Evolutionary conservation across 805 yeast genomes (phyloP), one percentile per base, ranked within the genome.

Genomic region (Vanderwaltozyma polyspora): DNA sequence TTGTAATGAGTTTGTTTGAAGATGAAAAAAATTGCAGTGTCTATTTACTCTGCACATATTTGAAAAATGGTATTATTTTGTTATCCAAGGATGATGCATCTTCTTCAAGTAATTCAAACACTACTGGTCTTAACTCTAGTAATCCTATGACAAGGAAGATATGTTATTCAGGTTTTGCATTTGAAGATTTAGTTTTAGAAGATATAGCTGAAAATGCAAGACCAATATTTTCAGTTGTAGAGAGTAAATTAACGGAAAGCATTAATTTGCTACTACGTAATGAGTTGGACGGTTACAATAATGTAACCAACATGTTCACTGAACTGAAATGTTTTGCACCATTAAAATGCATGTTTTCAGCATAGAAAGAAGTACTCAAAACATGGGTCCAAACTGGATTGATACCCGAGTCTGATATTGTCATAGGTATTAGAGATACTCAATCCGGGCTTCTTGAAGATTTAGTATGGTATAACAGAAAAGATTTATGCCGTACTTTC

Each of bases 381-480:
- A 51, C 59, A 19, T 57, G 60, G 60, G 21, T 57, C 15, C 62
- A 57, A 36, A 49, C 55, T 3, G 46, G 43, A 5, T 25, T 55
- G 19, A 28, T 48, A 1, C 58, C 59, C 1, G 26, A 38, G 2
- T 49, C 57, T 11, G 55, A 54, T 38, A 34, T 57, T 1, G 26
- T 57, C 5, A 36, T 57, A n/a, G 62, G 62, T 3, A 34, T 43
- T 2, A 43, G 60, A 39, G 45, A 47, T 28, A 37, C 52, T 1
- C 42, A 43, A 15, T 41, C 38, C 21, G 57, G 59, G 11, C 39
- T 39, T 10, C 31, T 56, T 23, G 32, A 39, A n/a, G 52, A 49
- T 30, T 28, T 56, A 19, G 33, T 36, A 15, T 39, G 49, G 38
- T 51, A 35, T 30, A 41, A 59, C 5, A 44, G 45, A 32, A 31